Evolutionary conservation across 2,329 filamentous ascomycete species (phyloP).

Genomic region (Phyllosticta paracitricarpa): DNA sequence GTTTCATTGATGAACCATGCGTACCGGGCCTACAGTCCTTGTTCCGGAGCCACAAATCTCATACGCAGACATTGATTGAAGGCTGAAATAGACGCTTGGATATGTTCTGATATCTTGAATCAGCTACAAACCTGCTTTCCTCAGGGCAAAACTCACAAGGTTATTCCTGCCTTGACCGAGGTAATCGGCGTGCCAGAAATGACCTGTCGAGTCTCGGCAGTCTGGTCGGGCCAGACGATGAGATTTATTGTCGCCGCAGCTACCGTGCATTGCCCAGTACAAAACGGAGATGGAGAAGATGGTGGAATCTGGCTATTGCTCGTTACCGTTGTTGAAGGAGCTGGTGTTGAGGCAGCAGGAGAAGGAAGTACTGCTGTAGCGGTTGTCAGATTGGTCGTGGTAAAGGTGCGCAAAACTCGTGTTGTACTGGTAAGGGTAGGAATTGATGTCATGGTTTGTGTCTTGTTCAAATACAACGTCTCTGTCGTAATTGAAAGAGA

Average conservation of each 20-base stretch:
- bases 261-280: background rate
- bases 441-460: too few species aligned
- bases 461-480: too few species aligned
- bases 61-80: background rate
- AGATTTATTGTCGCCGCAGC: background rate
- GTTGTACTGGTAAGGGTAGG: too few species aligned
- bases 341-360: too few species aligned
- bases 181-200: background rate
- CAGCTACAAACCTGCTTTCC: background rate
- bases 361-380: too few species aligned
- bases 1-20: background rate
- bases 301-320: background rate
- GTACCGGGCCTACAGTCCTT: background rate
- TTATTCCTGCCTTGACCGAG: background rate
- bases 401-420: too few species aligned
- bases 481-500: too few species aligned
- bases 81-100: background rate
- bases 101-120: background rate
- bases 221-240: background rate
- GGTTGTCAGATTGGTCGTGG: too few species aligned
- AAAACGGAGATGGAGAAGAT: background rate
- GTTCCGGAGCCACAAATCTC: background rate
- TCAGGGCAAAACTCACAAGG: background rate
- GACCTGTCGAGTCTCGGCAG: background rate
- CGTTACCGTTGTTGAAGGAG: background rate